Conservation (phyloP, 163 green algal genomes). For the Chlorella variabilis region DNA sequence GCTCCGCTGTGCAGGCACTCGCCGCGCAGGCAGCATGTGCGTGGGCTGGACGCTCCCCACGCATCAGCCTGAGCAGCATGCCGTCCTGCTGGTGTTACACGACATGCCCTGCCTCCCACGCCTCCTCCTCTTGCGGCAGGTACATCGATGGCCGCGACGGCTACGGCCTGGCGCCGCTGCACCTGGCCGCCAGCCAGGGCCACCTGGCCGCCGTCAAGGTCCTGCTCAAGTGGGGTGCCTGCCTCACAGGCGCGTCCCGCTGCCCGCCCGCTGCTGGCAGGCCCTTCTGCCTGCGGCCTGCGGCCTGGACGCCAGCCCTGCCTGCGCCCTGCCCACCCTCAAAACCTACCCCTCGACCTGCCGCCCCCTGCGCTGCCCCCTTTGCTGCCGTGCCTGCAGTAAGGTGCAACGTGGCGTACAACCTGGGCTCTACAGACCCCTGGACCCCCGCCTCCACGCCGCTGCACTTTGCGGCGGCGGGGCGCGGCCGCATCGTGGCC, state of each 20-base stretch:
- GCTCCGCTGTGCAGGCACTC: neutral
- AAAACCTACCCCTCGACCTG: neutral
- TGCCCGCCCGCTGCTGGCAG: neutral
- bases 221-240: slow-evolving; percentile 21
- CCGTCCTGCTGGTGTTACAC: too few species aligned
- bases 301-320: neutral
- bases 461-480: slow-evolving; percentile 44
- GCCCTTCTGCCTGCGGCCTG: neutral
- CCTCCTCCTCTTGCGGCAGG: neutral
- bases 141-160: slow-evolving; percentile 35
- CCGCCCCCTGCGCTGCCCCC: neutral
- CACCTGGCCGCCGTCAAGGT: slow-evolving; percentile 25
- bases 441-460: slow-evolving; percentile 39
- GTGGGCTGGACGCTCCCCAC: too few species aligned
- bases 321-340: neutral
- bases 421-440: neutral
- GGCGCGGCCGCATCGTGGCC: neutral
- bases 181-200: slow-evolving; percentile 33
- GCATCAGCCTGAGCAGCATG: too few species aligned
- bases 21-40: too few species aligned
- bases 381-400: slow-evolving; percentile 1
- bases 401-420: slow-evolving; percentile 13
- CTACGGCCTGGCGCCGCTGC: slow-evolving; percentile 32
- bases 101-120: too few species aligned
- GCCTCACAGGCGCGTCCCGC: slow-evolving; percentile 1